These are phyloP conservation scores for Rhizomucor miehei DNA, from an alignment of 371 early-diverging fungal genomes.

Conservation along the genomic window DNA sequence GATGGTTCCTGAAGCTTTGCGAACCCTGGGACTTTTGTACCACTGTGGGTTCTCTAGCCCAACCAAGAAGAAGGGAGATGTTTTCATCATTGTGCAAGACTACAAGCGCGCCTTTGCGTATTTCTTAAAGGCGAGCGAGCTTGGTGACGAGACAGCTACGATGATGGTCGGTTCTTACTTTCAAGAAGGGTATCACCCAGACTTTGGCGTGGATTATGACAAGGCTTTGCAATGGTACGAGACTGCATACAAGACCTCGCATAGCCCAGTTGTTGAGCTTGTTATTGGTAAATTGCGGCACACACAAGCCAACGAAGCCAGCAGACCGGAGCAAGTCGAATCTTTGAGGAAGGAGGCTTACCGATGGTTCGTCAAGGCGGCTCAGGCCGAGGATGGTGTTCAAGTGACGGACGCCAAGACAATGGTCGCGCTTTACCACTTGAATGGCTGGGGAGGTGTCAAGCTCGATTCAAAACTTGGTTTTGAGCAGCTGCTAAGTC, in stretches of 20 bases:
- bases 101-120: slow-evolving; percentile 16
- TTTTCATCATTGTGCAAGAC: slow-evolving; percentile 8
- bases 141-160: slow-evolving; percentile 14
- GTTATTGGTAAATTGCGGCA: slow-evolving; percentile 20
- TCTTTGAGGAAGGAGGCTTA: slow-evolving; percentile 13
- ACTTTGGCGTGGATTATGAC: slow-evolving; percentile 6
- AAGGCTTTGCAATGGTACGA: slow-evolving; percentile 22
- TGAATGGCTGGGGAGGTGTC: slow-evolving; percentile 23
- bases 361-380: slow-evolving; percentile 12
- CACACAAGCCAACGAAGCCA: slow-evolving; percentile 6
- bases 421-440: slow-evolving; percentile 27
- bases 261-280: slow-evolving; percentile 13
- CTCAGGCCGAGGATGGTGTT: slow-evolving; percentile 3
- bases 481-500: slow-evolving; percentile 9
- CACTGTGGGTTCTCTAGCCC: slow-evolving; percentile 14
- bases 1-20: slow-evolving; percentile 10
- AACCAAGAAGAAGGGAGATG: background rate
- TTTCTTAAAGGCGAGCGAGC: slow-evolving; percentile 15
- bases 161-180: slow-evolving; percentile 26
- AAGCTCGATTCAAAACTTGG: slow-evolving; percentile 10
- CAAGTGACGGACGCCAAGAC: slow-evolving; percentile 15
- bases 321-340: background rate
- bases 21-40: slow-evolving; percentile 15
- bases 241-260: slow-evolving; percentile 9
- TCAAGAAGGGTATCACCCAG: slow-evolving; percentile 18